Base-by-base conservation (phyloP, 106 monocot genomes). In the Iris macrosiphon region DNA sequence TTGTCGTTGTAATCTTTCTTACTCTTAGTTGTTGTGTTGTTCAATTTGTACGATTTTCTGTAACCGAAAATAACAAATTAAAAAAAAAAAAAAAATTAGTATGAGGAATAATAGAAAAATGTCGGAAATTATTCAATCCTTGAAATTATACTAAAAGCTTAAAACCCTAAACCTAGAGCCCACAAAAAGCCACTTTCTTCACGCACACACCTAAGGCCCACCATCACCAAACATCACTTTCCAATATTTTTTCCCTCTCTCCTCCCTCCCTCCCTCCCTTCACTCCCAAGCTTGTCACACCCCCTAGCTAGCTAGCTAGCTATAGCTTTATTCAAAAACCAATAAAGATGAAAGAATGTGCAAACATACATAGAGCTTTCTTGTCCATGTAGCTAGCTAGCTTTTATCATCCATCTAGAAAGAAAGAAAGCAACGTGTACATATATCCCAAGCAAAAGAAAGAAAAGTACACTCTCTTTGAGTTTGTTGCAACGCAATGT, bases 231-330 rank as follows among this genome's bases (percentile, higher is more conserved):
- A 67, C 78, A 64, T 70, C 70, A 69, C 59, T 70, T 70, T 49
- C 17, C 68, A 71, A 65, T 66, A 64, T 34, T 19, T 45, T 42
- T 3, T 33, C 37, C 19, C 43, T 16, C 35, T 58, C 28, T 72
- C 31, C 31, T 29, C 39, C 34, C 54, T 47, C 31, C 23, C 67
- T 39, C 44, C 38, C 43, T 79, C 73, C 79, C 73, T 79, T 74
- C 69, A 60, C 73, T 69, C 53, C 73, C 69, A 73, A 79, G 79
- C 72, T 69, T 68, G 78, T 73, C 73, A 73, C 59, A 27, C 49
- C n/a, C n/a, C n/a, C n/a, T n/a, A n/a, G n/a, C n/a, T n/a, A n/a
- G n/a, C n/a, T n/a, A n/a, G n/a, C n/a, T n/a, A n/a, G n/a, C n/a
- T n/a, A n/a, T 62, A 61, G 20, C 73, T 74, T 77, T 79, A 55